Percentiles rank a stretch among this genome's conserved stretches.
phyloP scores from a whole-genome alignment of 2,329 filamentous ascomycete species.

The Pseudocercospora musae region DNA sequence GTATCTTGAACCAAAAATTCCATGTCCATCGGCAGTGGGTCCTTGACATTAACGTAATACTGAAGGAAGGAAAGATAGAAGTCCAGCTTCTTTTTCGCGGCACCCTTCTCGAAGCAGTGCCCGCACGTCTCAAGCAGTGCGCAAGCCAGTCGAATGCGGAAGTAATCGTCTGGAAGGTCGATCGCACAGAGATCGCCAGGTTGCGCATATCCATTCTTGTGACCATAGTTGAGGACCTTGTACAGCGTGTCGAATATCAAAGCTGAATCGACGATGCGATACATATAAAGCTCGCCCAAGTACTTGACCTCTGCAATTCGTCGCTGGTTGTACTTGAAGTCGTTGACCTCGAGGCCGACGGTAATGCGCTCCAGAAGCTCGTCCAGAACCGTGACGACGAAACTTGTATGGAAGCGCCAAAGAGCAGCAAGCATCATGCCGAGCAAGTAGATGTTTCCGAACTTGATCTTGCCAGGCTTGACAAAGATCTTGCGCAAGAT shows the following conservation, averaged over 20 bases:
- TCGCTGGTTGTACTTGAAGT: slow-evolving; percentile 95
- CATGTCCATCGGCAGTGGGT: slow-evolving; percentile 88
- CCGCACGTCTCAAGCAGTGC: slow-evolving; percentile 92
- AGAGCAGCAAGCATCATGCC: slow-evolving; percentile 85
- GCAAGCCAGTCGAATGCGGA: slow-evolving; percentile 85
- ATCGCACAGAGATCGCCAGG: slow-evolving; percentile 73
- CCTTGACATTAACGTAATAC: slow-evolving; percentile 92
- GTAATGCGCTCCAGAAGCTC: slow-evolving; percentile 84
- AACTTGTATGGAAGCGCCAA: slow-evolving; percentile 86
- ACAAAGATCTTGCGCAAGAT: slow-evolving; percentile 89
- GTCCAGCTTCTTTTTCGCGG: slow-evolving; percentile 93
- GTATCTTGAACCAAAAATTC: slow-evolving; percentile 96
- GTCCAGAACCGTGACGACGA: slow-evolving; percentile 88
- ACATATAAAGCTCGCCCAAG: slow-evolving; percentile 93
- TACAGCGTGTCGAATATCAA: slow-evolving; percentile 95
- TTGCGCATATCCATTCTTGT: slow-evolving; percentile 74
- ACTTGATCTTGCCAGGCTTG: slow-evolving; percentile 95
- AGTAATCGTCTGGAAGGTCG: slow-evolving; percentile 90
- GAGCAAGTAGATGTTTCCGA: slow-evolving; percentile 90
- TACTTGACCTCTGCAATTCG: slow-evolving; percentile 96
- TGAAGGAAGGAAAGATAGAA: slow-evolving; percentile 97
- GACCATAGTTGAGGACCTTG: slow-evolving; percentile 88
- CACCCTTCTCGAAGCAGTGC: slow-evolving; percentile 90
- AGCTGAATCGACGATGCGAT: slow-evolving; percentile 91
- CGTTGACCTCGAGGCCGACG: slow-evolving; percentile 87